Base-by-base conservation (phyloP, 169 alveolate genomes). In the Babesia caballi region DNA sequence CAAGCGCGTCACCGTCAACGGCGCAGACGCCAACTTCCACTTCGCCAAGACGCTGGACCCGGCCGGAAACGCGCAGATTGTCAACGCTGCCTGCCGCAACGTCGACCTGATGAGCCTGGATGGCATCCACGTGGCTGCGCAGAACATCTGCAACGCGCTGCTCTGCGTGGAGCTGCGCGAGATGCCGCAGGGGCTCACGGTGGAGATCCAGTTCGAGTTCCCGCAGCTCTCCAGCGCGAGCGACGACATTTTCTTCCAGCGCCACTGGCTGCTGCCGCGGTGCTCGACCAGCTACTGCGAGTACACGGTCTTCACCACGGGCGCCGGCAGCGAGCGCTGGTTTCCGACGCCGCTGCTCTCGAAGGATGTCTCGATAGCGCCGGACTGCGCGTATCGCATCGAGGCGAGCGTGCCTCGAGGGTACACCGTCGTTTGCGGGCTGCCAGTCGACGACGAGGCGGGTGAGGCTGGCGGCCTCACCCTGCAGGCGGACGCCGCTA, bases 201-300 rank as follows among this genome's bases (percentile, higher is more conserved):
- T 78, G 33, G 87, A 68, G 19, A 49, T 78, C 8, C 53, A 52
- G 25, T 78, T 78, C 38, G 87, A 78, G 40, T 78, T 68, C 58
- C 49, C 33, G 21, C 74, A 68, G 40, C 59, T 78, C 77, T 19
- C 23, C 15, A 66, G 71, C 52, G 27, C 41, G 40, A 33, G 44
- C 23, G 73, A 74, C 54, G 69, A 58, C 9, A 30, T 81, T 23
- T 65, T 36, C 61, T 81, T 81, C 46, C 49, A 74, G 36, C 59
- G 28, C 9, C 81, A 81, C 36, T 81, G 84, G 88, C 23, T 81
- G 30, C 61, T 78, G 41, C 87, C 87, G n/a, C 33, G 87, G 19
- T 73, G 82, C 23, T 56, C 87, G 3, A 70, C 87, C n/a, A 78
- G 73, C 47, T 78, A 78, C 54, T 3, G 42, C 35, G 58, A 54